phyloP scores from a whole-genome alignment of 768 basidiomycete species.

The Rhizopogon roseolus region DNA sequence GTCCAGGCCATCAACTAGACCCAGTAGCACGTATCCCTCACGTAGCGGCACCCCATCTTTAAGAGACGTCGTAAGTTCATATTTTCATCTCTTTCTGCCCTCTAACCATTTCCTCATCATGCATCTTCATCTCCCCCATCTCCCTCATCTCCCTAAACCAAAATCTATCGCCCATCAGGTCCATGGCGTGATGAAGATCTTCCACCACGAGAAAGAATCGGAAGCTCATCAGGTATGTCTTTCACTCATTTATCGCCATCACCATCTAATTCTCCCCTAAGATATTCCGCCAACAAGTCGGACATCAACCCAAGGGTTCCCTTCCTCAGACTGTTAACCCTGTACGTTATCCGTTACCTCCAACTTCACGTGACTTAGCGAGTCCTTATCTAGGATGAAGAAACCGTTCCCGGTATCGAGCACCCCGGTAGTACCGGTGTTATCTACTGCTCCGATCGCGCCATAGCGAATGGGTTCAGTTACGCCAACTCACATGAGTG shows the following conservation, averaged over 20 bases:
- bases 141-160: slow-evolving; percentile 1
- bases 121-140: slow-evolving; percentile 25
- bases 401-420: slow-evolving; percentile 84
- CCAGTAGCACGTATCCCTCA: slow-evolving; percentile 28
- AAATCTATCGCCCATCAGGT: slow-evolving; percentile 53
- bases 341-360: slow-evolving; percentile 30
- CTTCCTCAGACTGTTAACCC: slow-evolving; percentile 67
- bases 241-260: neutral
- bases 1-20: slow-evolving; percentile 19
- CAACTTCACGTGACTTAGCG: slow-evolving; percentile 1
- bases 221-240: slow-evolving; percentile 74
- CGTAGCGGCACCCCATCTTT: slow-evolving; percentile 35
- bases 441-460: slow-evolving; percentile 89
- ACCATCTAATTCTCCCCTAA: slow-evolving; percentile 23
- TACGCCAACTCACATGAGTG: slow-evolving; percentile 76
- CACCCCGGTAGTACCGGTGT: slow-evolving; percentile 65
- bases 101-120: slow-evolving; percentile 5
- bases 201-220: slow-evolving; percentile 76
- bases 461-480: slow-evolving; percentile 92
- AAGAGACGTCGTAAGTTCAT: slow-evolving; percentile 36
- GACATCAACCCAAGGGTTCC: slow-evolving; percentile 59
- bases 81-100: neutral
- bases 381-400: slow-evolving; percentile 55
- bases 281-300: slow-evolving; percentile 73
- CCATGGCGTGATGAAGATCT: slow-evolving; percentile 59